phyloP scores from a whole-genome alignment of 768 basidiomycete species.

The Pilatotrama ljubarskyi region DNA sequence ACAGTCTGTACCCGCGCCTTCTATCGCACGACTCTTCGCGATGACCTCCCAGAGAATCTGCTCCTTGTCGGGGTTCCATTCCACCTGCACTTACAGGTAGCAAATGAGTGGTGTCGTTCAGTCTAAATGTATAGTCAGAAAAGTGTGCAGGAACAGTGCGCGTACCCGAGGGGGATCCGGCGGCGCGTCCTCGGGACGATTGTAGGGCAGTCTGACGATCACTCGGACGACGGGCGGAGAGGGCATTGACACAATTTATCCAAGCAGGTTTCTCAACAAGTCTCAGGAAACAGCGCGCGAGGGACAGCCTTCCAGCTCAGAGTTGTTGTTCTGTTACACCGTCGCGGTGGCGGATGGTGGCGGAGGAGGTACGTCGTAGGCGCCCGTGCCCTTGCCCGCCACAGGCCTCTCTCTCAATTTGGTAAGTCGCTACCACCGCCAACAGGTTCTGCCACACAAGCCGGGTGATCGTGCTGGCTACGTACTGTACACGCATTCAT shows the following conservation, averaged over 20 bases:
- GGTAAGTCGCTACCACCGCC: no score
- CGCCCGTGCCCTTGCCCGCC: no score
- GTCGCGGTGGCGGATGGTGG: no score
- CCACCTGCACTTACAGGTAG: slow-evolving; percentile 53
- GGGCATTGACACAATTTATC: slow-evolving; percentile 13
- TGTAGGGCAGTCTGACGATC: slow-evolving; percentile 76
- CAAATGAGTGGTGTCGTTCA: background rate
- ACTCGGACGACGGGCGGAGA: slow-evolving; percentile 46
- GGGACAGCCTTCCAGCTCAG: no score
- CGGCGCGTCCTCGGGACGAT: slow-evolving; percentile 68
- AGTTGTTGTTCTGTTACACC: no score
- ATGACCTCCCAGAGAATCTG: slow-evolving; percentile 87
- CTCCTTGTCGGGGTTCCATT: slow-evolving; percentile 85
- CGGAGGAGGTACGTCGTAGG: no score
- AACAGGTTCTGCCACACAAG: no score
- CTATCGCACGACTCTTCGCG: slow-evolving; percentile 69
- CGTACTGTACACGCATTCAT: no score
- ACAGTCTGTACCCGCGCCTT: slow-evolving; percentile 81
- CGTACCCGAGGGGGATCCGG: slow-evolving; percentile 70
- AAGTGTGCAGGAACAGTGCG: slow-evolving; percentile 18
- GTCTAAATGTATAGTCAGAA: background rate
- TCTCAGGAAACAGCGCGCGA: no score
- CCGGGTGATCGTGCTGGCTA: no score
- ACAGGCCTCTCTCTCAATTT: no score
- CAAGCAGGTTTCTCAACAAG: no score